phyloP scores from a whole-genome alignment of 148 eudicot genomes.

The Amaranthus cruentus region DNA sequence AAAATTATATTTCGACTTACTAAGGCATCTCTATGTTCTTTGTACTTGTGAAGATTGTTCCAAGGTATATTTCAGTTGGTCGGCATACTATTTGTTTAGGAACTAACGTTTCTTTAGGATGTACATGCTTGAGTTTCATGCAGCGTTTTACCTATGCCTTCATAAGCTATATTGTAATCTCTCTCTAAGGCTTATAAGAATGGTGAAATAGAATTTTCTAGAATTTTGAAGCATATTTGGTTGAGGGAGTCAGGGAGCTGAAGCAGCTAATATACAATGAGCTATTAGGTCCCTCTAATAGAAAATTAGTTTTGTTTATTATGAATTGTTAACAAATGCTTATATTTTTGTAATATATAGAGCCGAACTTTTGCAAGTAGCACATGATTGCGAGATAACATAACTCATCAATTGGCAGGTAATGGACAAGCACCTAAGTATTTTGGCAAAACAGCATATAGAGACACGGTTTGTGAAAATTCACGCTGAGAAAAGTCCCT shows the following conservation, averaged over 20 bases:
- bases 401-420: conserved; percentile 46
- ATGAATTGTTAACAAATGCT: not conserved
- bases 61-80: not conserved
- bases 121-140: no score
- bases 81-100: not conserved
- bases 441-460: conserved; percentile 82
- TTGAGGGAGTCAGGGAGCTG: not conserved
- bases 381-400: not conserved
- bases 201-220: not conserved
- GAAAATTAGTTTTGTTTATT: not conserved
- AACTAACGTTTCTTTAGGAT: not conserved
- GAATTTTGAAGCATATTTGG: not conserved
- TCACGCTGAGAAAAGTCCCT: conserved; percentile 91
- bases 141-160: not conserved
- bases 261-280: not conserved
- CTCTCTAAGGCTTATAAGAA: not conserved
- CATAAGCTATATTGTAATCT: not conserved
- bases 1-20: not conserved
- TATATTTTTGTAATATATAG: not conserved
- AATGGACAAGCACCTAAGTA: conserved; percentile 80
- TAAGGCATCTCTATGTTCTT: not conserved
- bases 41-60: not conserved
- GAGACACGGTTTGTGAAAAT: conserved; percentile 90
- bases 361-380: not conserved
- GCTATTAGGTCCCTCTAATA: not conserved